These are phyloP conservation scores for Cladosporium sp. DNA, from an alignment of 2,329 filamentous ascomycete species.

Conservation along the genomic window DNA sequence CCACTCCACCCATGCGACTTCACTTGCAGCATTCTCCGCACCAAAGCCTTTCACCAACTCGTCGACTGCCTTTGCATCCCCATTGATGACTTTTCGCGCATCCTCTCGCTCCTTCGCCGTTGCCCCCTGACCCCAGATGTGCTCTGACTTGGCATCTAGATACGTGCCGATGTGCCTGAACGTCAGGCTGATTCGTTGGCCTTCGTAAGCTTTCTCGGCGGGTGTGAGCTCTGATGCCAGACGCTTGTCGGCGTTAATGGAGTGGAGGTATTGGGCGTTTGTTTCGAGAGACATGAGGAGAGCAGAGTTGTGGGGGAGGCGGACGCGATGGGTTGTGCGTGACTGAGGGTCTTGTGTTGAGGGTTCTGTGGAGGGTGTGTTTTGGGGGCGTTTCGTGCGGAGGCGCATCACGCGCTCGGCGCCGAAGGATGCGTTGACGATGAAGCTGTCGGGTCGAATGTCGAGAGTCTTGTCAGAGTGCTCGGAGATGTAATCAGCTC, in stretches of 20 bases:
- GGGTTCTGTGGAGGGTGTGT: neutral
- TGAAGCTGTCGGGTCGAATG: slow-evolving; percentile 75
- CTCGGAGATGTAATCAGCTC: slow-evolving; percentile 89
- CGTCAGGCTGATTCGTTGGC: slow-evolving; percentile 85
- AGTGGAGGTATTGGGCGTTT: slow-evolving; percentile 86
- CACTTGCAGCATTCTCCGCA: slow-evolving; percentile 70
- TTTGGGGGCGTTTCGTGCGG: slow-evolving; percentile 67
- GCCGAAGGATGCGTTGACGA: slow-evolving; percentile 92
- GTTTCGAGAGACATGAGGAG: slow-evolving; percentile 78
- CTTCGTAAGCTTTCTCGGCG: slow-evolving; percentile 69
- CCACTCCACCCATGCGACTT: slow-evolving; percentile 70
- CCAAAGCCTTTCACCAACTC: slow-evolving; percentile 77
- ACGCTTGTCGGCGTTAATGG: slow-evolving; percentile 86
- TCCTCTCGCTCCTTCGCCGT: slow-evolving; percentile 62
- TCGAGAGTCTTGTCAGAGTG: slow-evolving; percentile 97
- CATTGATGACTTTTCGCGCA: slow-evolving; percentile 68
- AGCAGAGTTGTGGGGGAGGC: slow-evolving; percentile 84
- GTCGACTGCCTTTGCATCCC: slow-evolving; percentile 64
- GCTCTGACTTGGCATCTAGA: slow-evolving; percentile 60
- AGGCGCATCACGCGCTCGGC: slow-evolving; percentile 88
- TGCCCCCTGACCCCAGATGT: slow-evolving; percentile 93
- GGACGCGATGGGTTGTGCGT: slow-evolving; percentile 65
- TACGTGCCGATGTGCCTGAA: slow-evolving; percentile 90
- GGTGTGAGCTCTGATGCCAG: slow-evolving; percentile 63
- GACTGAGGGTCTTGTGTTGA: neutral